Evolutionary conservation across 495 filamentous ascomycete species (phyloP).

Genomic region (Penicillium daleae): DNA sequence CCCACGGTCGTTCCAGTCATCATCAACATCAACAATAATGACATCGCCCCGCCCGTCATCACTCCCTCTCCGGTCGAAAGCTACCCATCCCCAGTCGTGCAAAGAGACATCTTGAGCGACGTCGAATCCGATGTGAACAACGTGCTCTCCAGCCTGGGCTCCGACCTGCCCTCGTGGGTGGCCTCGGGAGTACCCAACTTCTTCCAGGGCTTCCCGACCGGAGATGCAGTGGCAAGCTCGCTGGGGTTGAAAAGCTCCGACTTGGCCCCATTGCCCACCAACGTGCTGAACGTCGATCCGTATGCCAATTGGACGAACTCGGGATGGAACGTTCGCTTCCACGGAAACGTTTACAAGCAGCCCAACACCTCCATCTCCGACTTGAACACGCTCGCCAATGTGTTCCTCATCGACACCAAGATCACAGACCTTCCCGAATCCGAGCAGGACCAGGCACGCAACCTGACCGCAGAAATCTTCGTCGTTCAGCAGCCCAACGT

Average conservation of each 20-base stretch:
- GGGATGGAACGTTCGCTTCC: constrained; percentile 76
- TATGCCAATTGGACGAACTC: constrained; percentile 80
- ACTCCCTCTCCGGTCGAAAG: constrained; percentile 26
- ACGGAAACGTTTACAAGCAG: constrained; percentile 79
- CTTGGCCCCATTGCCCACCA: constrained; percentile 64
- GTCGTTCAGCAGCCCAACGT: constrained; percentile 68
- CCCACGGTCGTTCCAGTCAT: constrained; percentile 19
- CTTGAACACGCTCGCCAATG: constrained; percentile 67
- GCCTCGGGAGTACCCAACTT: constrained; percentile 66
- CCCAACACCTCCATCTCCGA: constrained; percentile 64
- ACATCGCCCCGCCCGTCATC: constrained; percentile 22
- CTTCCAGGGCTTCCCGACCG: constrained; percentile 69
- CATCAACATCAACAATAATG: background rate
- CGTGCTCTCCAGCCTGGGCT: constrained; percentile 45
- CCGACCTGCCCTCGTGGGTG: constrained; percentile 61
- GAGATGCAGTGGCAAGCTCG: constrained; percentile 58
- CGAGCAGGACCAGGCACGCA: constrained; percentile 68
- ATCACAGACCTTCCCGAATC: constrained; percentile 60
- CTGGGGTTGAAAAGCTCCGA: constrained; percentile 60
- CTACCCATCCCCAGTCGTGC: constrained; percentile 25
- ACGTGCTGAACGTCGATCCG: constrained; percentile 73
- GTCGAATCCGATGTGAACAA: constrained; percentile 48
- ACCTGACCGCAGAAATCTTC: constrained; percentile 71
- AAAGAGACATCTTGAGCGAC: constrained; percentile 48
- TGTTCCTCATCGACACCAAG: constrained; percentile 66